Evolutionary conservation across 2,329 filamentous ascomycete species (phyloP).

Genomic region (Pleochaeta shiraiana): DNA sequence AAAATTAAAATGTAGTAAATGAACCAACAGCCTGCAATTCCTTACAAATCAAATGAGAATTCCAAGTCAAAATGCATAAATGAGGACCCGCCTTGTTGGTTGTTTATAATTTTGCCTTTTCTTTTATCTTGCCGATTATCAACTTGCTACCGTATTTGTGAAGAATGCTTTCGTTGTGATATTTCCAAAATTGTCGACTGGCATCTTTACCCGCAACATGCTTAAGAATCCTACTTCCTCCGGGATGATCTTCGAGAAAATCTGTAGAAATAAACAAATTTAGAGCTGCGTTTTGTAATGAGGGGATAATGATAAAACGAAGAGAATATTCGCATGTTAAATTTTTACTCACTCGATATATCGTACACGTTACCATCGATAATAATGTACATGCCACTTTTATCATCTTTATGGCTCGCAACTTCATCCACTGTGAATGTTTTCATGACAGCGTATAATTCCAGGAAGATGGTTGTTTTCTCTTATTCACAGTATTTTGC

Average conservation of each 20-base stretch:
- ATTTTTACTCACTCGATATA: constrained; percentile 41
- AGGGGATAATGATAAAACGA: not conserved
- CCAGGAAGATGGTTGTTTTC: no score
- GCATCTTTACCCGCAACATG: constrained; percentile 19
- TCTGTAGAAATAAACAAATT: no score
- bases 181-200: constrained; percentile 19
- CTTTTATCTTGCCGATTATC: constrained; percentile 6
- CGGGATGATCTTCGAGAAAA: constrained; percentile 7
- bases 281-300: not conserved
- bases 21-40: no score
- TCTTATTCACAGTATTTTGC: no score
- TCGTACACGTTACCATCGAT: constrained; percentile 95
- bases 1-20: no score
- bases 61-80: no score
- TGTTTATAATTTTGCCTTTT: not conserved
- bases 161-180: constrained; percentile 18
- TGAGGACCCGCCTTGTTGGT: no score
- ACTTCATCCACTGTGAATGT: constrained; percentile 63
- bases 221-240: constrained; percentile 18
- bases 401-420: constrained; percentile 71
- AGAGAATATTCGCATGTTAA: no score
- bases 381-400: constrained; percentile 60
- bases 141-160: constrained; percentile 63
- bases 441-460: not conserved
- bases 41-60: no score